Evolutionary conservation across 2,329 filamentous ascomycete species (phyloP).

Genomic region (Plenodomus biglobosus): DNA sequence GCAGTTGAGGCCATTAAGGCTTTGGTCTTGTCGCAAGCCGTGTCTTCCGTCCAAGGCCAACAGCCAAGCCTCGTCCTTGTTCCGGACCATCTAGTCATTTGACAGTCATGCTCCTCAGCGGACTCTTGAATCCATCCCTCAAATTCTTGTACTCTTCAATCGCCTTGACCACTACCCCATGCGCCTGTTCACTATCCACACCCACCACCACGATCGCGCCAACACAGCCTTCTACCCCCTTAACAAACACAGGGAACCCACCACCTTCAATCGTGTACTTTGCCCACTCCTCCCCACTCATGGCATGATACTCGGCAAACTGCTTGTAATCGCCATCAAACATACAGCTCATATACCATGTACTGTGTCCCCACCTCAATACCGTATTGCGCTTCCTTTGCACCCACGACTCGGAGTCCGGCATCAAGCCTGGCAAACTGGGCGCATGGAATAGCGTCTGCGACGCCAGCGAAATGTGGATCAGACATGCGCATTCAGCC

Average conservation of each 20-base stretch:
- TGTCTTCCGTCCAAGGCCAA: slow-evolving; percentile 3
- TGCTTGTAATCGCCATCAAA: slow-evolving; percentile 65
- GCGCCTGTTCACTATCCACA: slow-evolving; percentile 74
- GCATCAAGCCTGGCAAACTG: slow-evolving; percentile 65
- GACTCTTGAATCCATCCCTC: slow-evolving; percentile 38
- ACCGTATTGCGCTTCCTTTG: slow-evolving; percentile 71
- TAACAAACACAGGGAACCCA: slow-evolving; percentile 70
- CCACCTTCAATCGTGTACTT: slow-evolving; percentile 79
- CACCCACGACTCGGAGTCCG: slow-evolving; percentile 68
- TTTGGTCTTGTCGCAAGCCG: not conserved
- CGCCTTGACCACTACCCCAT: slow-evolving; percentile 72
- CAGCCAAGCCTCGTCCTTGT: slow-evolving; percentile 14
- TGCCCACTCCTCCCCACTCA: slow-evolving; percentile 55
- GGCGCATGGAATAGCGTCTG: slow-evolving; percentile 71
- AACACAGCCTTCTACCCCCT: slow-evolving; percentile 73
- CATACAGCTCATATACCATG: slow-evolving; percentile 72
- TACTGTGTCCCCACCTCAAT: slow-evolving; percentile 67
- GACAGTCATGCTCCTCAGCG: slow-evolving; percentile 36
- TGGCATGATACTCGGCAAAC: slow-evolving; percentile 66
- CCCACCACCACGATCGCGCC: slow-evolving; percentile 71
- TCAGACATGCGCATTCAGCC: slow-evolving; percentile 58
- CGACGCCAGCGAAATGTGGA: slow-evolving; percentile 64
- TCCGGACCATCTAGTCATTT: slow-evolving; percentile 34
- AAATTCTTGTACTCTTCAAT: slow-evolving; percentile 57
- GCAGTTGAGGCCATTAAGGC: not conserved